Conservation (phyloP, 768 basidiomycete genomes). For the Amanita polypyramis region DNA sequence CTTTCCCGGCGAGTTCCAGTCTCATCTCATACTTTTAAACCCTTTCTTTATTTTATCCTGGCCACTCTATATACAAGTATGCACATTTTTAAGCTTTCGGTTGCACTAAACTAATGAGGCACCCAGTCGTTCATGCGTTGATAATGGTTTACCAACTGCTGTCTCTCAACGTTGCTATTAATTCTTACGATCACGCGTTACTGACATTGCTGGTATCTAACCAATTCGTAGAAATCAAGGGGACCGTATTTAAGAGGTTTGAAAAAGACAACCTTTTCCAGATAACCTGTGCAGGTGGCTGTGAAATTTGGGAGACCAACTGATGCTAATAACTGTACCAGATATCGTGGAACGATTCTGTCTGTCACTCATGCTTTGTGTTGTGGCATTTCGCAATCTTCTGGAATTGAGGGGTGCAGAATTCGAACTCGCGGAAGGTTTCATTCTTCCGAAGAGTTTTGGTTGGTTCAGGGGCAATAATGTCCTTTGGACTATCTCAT, state of each 20-base stretch:
- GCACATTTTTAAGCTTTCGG: conserved; percentile 14
- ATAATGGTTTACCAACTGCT: conserved; percentile 95
- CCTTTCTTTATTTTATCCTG: conserved; percentile 75
- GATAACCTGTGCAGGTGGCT: conserved; percentile 89
- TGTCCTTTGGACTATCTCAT: conserved; percentile 80
- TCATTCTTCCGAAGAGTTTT: conserved; percentile 72
- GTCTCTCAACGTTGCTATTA: conserved; percentile 92
- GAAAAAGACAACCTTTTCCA: conserved; percentile 99
- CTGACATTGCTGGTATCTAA: conserved; percentile 92
- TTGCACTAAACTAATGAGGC: neutral
- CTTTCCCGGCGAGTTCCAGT: conserved; percentile 54
- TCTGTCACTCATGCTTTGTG: conserved; percentile 78
- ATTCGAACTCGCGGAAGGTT: conserved; percentile 65
- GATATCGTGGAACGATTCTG: conserved; percentile 98
- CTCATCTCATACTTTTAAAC: conserved; percentile 59
- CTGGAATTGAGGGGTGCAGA: conserved; percentile 91
- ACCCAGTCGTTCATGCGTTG: conserved; percentile 74
- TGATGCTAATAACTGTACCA: conserved; percentile 16
- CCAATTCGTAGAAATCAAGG: conserved; percentile 99
- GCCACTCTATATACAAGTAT: conserved; percentile 77
- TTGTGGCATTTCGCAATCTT: conserved; percentile 89
- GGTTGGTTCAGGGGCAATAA: conserved; percentile 77
- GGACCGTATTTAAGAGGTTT: conserved; percentile 98
- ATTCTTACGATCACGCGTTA: conserved; percentile 94
- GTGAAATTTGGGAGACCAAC: neutral